Percentiles rank a stretch among this genome's conserved stretches.
Evolutionary conservation across 345 rosid genomes (phyloP).

Genomic region (Eucalyptus erythrocorys): DNA sequence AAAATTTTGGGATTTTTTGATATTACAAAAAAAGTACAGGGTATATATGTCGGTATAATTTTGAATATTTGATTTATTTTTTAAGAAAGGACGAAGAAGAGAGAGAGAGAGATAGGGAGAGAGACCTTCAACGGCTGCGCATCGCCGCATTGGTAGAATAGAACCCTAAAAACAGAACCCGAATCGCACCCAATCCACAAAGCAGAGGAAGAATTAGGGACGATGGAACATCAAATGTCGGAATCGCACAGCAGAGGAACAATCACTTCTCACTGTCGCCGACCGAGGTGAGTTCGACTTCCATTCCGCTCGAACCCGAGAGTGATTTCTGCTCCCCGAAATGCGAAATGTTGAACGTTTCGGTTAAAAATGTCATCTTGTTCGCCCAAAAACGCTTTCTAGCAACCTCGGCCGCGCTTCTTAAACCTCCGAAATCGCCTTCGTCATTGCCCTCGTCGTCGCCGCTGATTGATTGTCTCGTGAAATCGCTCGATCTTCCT

Average conservation of each 20-base stretch:
- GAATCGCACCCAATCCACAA: neutral
- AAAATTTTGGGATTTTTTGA: no score
- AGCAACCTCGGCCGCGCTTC: neutral
- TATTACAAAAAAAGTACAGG: neutral
- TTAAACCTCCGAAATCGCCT: neutral
- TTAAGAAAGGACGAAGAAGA: neutral
- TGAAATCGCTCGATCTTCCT: slow-evolving; percentile 13
- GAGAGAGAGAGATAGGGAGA: no score
- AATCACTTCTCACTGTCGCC: neutral
- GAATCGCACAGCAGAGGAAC: neutral
- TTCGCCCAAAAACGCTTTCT: neutral
- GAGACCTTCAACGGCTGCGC: neutral
- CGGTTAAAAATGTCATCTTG: neutral
- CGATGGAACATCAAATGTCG: neutral
- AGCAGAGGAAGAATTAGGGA: neutral
- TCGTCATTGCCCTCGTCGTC: neutral
- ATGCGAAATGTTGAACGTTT: neutral
- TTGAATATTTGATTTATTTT: no score
- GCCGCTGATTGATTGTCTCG: neutral
- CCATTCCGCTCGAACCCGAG: neutral
- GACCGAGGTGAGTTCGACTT: neutral
- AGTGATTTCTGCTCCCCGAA: neutral
- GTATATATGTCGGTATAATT: neutral
- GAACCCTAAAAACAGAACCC: neutral
- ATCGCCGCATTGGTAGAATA: neutral